Base-by-base conservation (phyloP, 208 protist genomes). In the Crithidia thermophila region DNA sequence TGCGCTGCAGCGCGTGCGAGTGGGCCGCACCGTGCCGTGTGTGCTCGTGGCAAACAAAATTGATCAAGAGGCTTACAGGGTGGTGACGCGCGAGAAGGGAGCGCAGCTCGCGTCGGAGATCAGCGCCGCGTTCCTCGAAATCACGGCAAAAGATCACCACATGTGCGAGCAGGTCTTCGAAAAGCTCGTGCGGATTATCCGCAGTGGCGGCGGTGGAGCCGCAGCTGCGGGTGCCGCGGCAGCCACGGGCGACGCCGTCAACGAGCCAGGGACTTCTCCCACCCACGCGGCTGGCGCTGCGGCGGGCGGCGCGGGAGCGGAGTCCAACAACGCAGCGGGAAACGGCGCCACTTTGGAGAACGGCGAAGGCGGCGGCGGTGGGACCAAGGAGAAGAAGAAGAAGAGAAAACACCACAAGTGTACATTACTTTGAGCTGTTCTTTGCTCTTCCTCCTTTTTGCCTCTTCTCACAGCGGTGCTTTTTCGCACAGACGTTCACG, bases 41-140 rank as follows among this genome's bases (percentile, higher is more conserved):
- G 67, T 93, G 8, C 23, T 93, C 50, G 82, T 87, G 11, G 87
- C 64, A 9, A 93, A 93, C 62, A 91, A 93, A 36, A 55, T 74
- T 11, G 87, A 95, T 60, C 45, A 85, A 13, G 58, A 37, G 3
- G 66, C 64, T 3, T 61, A 86, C 18, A 70, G 82, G 4, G 81
- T 47, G 8, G 85, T 95, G 25, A 58, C 40, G 21, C 50, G 42
- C n/a, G 75, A 77, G 34, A 69, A 78, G 10, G 90, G 81, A 0
- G 49, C 49, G 37, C 49, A 82, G 55, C 55, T 83, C 31, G 86
- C 84, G 0, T 34, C 65, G 7, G 57, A 84, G 42, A 58, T 71
- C 30, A 61, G 65, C 0, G 87, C 77, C 33, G 58, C 75, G 5
- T 93, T 96, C 62, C 52, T 83, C 4, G 88, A 94, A 43, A 79